Conservation (phyloP, 495 filamentous ascomycete genomes). For the Talaromyces thailandensis region DNA sequence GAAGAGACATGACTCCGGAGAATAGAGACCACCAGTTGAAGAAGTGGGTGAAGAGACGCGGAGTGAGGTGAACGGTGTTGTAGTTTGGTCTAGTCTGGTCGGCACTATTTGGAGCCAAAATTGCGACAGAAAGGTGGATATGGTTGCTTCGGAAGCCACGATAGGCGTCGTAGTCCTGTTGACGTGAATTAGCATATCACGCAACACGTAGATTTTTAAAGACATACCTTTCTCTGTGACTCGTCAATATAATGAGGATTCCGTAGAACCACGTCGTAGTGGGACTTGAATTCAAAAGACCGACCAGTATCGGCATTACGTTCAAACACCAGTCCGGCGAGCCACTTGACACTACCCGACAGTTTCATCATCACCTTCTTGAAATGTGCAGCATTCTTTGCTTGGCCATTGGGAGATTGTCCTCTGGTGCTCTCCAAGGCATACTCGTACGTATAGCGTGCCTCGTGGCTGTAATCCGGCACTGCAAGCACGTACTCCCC, state of each 20-base stretch:
- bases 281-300: constrained; percentile 80
- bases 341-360: constrained; percentile 86
- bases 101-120: constrained; percentile 71
- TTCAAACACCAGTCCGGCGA: constrained; percentile 87
- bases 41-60: constrained; percentile 96
- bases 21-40: constrained; percentile 98
- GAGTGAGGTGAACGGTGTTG: constrained; percentile 87
- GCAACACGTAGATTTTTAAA: not conserved
- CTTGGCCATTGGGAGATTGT: constrained; percentile 51
- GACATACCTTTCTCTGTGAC: constrained; percentile 33
- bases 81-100: constrained; percentile 45
- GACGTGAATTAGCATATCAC: constrained; percentile 13
- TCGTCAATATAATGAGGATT: constrained; percentile 63
- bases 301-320: constrained; percentile 60
- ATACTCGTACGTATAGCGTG: constrained; percentile 52
- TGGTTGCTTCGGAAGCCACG: constrained; percentile 88
- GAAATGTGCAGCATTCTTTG: constrained; percentile 70
- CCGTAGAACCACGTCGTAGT: constrained; percentile 85
- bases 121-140: constrained; percentile 87
- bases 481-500: constrained; percentile 90
- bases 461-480: constrained; percentile 86
- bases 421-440: constrained; percentile 53
- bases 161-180: constrained; percentile 76
- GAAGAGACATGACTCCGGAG: constrained; percentile 87
- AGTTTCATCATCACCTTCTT: constrained; percentile 99